Evolutionary conservation across 83 land plant genomes (phyloP).

Genomic region (Thuja plicata): DNA sequence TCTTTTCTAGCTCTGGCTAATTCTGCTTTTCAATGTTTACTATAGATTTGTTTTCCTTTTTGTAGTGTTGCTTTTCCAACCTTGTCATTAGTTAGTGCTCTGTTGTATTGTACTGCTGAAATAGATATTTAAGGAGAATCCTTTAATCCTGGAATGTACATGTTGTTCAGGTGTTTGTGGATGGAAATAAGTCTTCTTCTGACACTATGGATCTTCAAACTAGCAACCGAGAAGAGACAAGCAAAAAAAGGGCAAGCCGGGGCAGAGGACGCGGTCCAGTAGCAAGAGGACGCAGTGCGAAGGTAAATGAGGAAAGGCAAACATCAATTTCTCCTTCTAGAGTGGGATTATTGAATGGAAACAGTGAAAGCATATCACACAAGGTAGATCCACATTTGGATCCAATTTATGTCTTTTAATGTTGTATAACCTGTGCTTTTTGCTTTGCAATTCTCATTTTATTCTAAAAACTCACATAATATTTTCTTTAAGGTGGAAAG

Average conservation of each 20-base stretch:
- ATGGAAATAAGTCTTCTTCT: slow-evolving; percentile 27
- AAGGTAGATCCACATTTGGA: slow-evolving; percentile 32
- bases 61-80: neutral
- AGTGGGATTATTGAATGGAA: slow-evolving; percentile 46
- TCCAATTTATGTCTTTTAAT: neutral
- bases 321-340: slow-evolving; percentile 23
- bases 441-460: neutral
- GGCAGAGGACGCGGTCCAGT: slow-evolving; percentile 51
- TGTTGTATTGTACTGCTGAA: neutral
- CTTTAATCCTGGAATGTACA: neutral
- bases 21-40: neutral
- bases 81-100: neutral
- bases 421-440: neutral
- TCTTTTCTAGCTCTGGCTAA: neutral
- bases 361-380: slow-evolving; percentile 31
- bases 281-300: slow-evolving; percentile 48
- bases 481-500: slow-evolving; percentile 1
- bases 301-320: slow-evolving; percentile 37
- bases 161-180: slow-evolving; percentile 29
- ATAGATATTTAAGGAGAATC: neutral
- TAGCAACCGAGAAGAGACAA: slow-evolving; percentile 33
- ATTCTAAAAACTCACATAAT: neutral
- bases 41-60: neutral
- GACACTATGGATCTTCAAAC: slow-evolving; percentile 34
- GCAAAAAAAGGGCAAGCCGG: slow-evolving; percentile 49